These are phyloP conservation scores for Glycine soja DNA, from an alignment of 306 rosid genomes.

Conservation along the genomic window DNA sequence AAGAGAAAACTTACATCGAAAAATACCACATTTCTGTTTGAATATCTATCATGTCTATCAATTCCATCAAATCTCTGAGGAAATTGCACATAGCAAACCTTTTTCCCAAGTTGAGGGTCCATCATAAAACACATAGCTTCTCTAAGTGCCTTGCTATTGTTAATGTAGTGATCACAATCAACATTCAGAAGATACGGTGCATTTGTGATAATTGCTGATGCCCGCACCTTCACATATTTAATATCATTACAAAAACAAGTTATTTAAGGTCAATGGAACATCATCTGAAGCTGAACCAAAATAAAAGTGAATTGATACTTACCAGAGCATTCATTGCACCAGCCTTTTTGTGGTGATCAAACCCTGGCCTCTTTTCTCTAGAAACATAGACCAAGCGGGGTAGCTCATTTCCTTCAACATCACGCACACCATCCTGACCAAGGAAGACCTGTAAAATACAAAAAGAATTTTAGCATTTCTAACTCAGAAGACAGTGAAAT, in stretches of 20 bases:
- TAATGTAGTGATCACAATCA: conserved; percentile 97
- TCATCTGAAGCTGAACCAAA: conserved; percentile 16
- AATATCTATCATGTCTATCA: conserved; percentile 94
- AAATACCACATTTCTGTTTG: conserved; percentile 95
- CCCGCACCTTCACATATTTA: conserved; percentile 71
- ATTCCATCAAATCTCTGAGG: conserved; percentile 99
- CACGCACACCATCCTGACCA: conserved; percentile 83
- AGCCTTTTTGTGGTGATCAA: conserved; percentile 96
- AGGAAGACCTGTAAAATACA: conserved; percentile 73
- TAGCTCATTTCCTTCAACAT: conserved; percentile 85
- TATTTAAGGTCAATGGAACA: conserved; percentile 21
- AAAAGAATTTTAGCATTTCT: conserved; percentile 9
- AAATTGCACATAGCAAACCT: conserved; percentile 93
- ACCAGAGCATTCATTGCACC: conserved; percentile 99
- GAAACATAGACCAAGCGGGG: conserved; percentile 93
- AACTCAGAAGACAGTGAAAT: conserved; percentile 5
- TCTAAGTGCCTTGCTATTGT: conserved; percentile 95
- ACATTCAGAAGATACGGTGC: conserved; percentile 93
- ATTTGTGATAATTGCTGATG: conserved; percentile 83
- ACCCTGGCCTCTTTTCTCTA: conserved; percentile 97
- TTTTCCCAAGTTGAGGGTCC: conserved; percentile 95
- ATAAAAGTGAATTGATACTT: conserved; percentile 38
- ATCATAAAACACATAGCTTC: conserved; percentile 99
- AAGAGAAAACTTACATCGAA: conserved; percentile 76
- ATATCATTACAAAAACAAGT: conserved; percentile 34